Base-by-base conservation (phyloP, 1,139 yeast species). In the Casaregolazyma suthepensis region DNA sequence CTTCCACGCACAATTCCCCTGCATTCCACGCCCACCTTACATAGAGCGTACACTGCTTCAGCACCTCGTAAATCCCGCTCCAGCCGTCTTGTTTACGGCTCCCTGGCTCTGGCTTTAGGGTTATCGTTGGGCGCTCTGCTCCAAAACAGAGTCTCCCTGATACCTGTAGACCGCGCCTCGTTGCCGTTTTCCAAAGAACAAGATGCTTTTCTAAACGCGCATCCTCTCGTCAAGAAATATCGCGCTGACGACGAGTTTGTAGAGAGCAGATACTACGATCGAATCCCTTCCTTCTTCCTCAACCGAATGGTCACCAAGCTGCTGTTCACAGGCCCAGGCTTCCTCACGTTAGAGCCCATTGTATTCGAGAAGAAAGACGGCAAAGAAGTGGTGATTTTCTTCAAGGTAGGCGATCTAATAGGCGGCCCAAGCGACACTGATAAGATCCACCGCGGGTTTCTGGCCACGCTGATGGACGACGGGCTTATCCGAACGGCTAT, bases 401-500 rank as follows among this genome's bases (percentile, higher is more conserved):
- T 82, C 63, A 90, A 88, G 63, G 69, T 90, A 49, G 97, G 97
- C 0, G 69, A 74, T 12, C 76, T 78, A 45, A 68, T 90, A 43
- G 38, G 42, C 10, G 40, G 45, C 5, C 42, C 48, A 7, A 38
- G 37, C n/a, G 46, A 44, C 38, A 45, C 46, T 26, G 75, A 82
- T 12, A 53, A 53, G 18, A 80, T 81, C 52, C 98, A 93, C 65
- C 90, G 91, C 60, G 99, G 99, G 1, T 76, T 91, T 1, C 71
- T 91, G 2, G 81, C 96, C 0, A 85, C 96, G 1, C 71, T 93
- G 29, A 65, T 93, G 55, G 99, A 93, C 69, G 99, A 93, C 66
- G 86, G 88, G 0, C 73, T 93, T 49, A 88, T 96, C 61, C 77
- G 83, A 45, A 86, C 96, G 63, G 97, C 96, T 18, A 91, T 90